Percentiles rank a stretch among this genome's conserved stretches.
These are phyloP conservation scores for Tricholoma sp. DNA, from an alignment of 768 basidiomycete genomes.

Conservation along the genomic window DNA sequence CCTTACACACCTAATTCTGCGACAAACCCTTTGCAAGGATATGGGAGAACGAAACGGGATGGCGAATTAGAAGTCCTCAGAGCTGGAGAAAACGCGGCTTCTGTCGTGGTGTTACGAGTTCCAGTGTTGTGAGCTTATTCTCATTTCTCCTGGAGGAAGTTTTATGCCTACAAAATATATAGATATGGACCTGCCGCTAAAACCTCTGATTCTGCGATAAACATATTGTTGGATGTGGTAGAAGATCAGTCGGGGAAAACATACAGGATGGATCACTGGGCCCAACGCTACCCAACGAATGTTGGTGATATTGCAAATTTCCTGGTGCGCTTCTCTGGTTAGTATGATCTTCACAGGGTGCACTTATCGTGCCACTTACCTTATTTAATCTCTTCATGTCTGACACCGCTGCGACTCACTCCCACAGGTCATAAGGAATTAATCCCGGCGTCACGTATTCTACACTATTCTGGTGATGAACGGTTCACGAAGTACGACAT, in stretches of 20 bases:
- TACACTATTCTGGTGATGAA: constrained; percentile 83
- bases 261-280: constrained; percentile 96
- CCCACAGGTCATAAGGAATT: constrained; percentile 29
- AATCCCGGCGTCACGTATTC: constrained; percentile 51
- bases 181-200: constrained; percentile 86
- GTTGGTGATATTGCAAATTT: constrained; percentile 84
- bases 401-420: neutral
- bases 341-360: neutral
- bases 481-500: constrained; percentile 93
- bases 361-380: neutral
- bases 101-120: constrained; percentile 72
- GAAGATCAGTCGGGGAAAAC: constrained; percentile 80
- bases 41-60: constrained; percentile 81
- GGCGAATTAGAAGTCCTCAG: constrained; percentile 75
- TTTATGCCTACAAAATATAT: neutral
- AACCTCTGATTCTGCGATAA: constrained; percentile 87
- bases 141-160: neutral
- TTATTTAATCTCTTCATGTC: neutral
- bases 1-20: constrained; percentile 74
- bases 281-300: constrained; percentile 89
- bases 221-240: constrained; percentile 83
- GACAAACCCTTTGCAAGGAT: constrained; percentile 84
- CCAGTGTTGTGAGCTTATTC: constrained; percentile 69
- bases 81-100: constrained; percentile 44
- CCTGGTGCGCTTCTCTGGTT: constrained; percentile 70